Base-by-base conservation (phyloP, 2,329 filamentous ascomycete species). In the Tolypocladium ovalisporum region DNA sequence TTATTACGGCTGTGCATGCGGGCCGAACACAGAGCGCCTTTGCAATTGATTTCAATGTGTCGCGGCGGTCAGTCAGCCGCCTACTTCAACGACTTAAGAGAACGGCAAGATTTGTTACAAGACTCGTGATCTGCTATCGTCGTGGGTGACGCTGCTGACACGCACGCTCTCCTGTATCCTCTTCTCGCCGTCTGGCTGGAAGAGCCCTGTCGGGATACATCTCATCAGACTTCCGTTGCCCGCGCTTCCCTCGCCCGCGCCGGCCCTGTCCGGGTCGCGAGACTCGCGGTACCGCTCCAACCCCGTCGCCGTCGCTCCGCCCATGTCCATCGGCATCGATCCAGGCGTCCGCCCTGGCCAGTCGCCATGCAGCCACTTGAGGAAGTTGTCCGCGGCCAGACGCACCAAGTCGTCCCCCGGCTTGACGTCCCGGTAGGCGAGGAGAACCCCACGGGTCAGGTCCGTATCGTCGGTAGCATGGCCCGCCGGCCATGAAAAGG, bases 171-270 rank as follows among this genome's bases (percentile, higher is more conserved):
- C 71, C 1, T 52, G 47, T 4, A 72, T 53, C 6, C 71, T 24
- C 32, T 58, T 64, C 1, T 65, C 61, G 2, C 54, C 54, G 13
- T 71, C 66, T 0, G 17, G 24, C 35, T 68, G 67, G 54, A 79
- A 77, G 17, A 78, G 61, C 0, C 66, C 76, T 0, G 75, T 78
- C 0, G 76, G 71, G 1, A 79, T 66, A 59, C 76, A 79, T 4
- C 76, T 68, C 76, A 79, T 79, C 59, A 79, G 61, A 39, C 71
- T 75, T 5, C 76, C 76, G 56, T 79, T 78, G 17, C 76, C 76
- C 0, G 73, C 72, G 8, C 61, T 62, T 3, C 71, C 74, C 2
- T 60, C 52, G 0, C 76, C 76, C 0, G 73, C 73, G 4, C 76
- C 76, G 0, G 68, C 67, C 0, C 52, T 63, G 2, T 62, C 63